Evolutionary conservation across 1,284 basidiomycete species (phyloP).

Genomic region (Sanghuangporus baumii): DNA sequence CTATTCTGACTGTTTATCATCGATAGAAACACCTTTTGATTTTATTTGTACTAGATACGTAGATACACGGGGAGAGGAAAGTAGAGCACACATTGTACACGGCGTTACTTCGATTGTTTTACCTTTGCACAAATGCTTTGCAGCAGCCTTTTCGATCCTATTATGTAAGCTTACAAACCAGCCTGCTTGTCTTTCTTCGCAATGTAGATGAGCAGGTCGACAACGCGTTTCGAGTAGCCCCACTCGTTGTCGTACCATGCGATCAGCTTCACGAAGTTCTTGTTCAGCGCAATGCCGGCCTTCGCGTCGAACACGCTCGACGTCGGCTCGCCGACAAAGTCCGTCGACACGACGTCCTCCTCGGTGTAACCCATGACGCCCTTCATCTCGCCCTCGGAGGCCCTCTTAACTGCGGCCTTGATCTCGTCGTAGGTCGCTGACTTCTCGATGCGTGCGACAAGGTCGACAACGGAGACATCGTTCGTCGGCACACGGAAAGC

Average conservation of each 20-base stretch:
- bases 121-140: too few relatives aligned
- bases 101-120: too few relatives aligned
- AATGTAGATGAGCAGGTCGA: constrained; percentile 83
- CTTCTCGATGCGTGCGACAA: constrained; percentile 93
- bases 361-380: constrained; percentile 96
- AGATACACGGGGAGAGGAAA: neutral
- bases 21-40: neutral
- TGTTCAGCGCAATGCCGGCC: constrained; percentile 92
- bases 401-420: constrained; percentile 84
- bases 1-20: neutral
- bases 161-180: constrained; percentile 11
- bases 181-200: constrained; percentile 60
- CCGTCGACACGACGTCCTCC: constrained; percentile 91
- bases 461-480: constrained; percentile 98
- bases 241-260: constrained; percentile 97
- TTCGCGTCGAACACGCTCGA: constrained; percentile 90
- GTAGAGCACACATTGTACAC: neutral
- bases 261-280: constrained; percentile 94
- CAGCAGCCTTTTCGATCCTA: too few relatives aligned
- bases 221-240: constrained; percentile 94
- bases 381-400: constrained; percentile 65
- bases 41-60: neutral
- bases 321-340: constrained; percentile 78
- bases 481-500: constrained; percentile 97
- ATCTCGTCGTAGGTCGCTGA: constrained; percentile 84